phyloP scores from a whole-genome alignment of 768 basidiomycete genomes.

The Kwoniella shandongensis region DNA sequence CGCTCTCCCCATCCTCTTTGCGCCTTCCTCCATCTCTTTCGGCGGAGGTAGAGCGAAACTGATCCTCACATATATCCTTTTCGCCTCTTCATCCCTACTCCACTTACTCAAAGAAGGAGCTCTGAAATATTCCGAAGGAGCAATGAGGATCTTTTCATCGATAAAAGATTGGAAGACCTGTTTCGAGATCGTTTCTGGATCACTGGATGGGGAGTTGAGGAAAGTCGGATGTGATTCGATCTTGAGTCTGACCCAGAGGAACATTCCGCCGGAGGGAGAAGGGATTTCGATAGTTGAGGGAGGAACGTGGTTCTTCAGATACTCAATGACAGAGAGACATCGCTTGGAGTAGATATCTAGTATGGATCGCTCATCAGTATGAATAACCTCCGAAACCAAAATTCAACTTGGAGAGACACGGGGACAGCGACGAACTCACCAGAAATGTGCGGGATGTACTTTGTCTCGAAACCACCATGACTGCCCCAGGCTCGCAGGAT shows the following conservation, averaged over 20 bases:
- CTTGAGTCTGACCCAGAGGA: slow-evolving; percentile 24
- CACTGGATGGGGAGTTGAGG: background rate
- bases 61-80: slow-evolving; percentile 20
- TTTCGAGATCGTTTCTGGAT: slow-evolving; percentile 21
- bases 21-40: slow-evolving; percentile 27
- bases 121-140: slow-evolving; percentile 24
- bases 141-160: slow-evolving; percentile 20
- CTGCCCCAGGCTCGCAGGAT: slow-evolving; percentile 39
- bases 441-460: slow-evolving; percentile 42
- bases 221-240: slow-evolving; percentile 22
- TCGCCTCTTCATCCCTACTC: slow-evolving; percentile 27
- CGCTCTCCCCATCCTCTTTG: slow-evolving; percentile 20
- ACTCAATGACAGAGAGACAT: slow-evolving; percentile 23
- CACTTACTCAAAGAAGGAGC: slow-evolving; percentile 10
- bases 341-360: slow-evolving; percentile 36
- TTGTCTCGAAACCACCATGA: slow-evolving; percentile 44
- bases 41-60: slow-evolving; percentile 13
- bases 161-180: slow-evolving; percentile 19
- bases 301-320: slow-evolving; percentile 14
- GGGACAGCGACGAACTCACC: slow-evolving; percentile 26
- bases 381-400: background rate
- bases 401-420: too few relatives aligned
- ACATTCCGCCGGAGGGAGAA: slow-evolving; percentile 23
- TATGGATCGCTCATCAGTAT: background rate
- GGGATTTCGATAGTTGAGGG: slow-evolving; percentile 13